A percentile compares a stretch with the other conserved stretches of the same genome.
Evolutionary conservation across 179 eudicot genomes (phyloP).

Genomic region (Patellifolia procumbens): DNA sequence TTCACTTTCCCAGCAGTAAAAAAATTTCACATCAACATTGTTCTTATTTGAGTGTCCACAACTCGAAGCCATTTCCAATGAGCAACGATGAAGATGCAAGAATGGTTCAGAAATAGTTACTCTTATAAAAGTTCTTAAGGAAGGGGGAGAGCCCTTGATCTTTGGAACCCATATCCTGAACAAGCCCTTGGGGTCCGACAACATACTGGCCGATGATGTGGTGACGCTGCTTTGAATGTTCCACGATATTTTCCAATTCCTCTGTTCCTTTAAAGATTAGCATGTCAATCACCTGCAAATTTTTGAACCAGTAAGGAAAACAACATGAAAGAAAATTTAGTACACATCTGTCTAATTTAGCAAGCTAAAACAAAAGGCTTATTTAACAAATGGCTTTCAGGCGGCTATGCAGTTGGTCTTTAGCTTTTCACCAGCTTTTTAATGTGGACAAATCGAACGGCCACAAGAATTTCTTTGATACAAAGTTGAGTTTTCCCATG

Average conservation of each 20-base stretch:
- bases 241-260: slow-evolving; percentile 16
- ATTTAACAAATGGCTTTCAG: not conserved
- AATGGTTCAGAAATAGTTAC: slow-evolving; percentile 56
- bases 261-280: slow-evolving; percentile 14
- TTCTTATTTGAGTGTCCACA: slow-evolving; percentile 30
- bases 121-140: slow-evolving; percentile 67
- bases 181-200: slow-evolving; percentile 54
- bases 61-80: not conserved
- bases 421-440: not conserved
- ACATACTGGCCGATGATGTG: slow-evolving; percentile 45
- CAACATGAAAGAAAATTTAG: not conserved
- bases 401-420: not conserved
- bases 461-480: not conserved
- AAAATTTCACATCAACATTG: slow-evolving; percentile 15
- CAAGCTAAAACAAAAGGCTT: not conserved
- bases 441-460: not conserved
- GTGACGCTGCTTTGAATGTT: slow-evolving; percentile 21
- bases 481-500: not conserved
- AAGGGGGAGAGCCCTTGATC: slow-evolving; percentile 65
- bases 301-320: not conserved
- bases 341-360: not conserved
- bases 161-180: slow-evolving; percentile 56
- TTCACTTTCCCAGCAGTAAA: slow-evolving; percentile 17
- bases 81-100: slow-evolving; percentile 5
- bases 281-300: slow-evolving; percentile 45